These are phyloP conservation scores for Agaricus subrufescens DNA, from an alignment of 768 basidiomycete genomes.

Conservation along the genomic window DNA sequence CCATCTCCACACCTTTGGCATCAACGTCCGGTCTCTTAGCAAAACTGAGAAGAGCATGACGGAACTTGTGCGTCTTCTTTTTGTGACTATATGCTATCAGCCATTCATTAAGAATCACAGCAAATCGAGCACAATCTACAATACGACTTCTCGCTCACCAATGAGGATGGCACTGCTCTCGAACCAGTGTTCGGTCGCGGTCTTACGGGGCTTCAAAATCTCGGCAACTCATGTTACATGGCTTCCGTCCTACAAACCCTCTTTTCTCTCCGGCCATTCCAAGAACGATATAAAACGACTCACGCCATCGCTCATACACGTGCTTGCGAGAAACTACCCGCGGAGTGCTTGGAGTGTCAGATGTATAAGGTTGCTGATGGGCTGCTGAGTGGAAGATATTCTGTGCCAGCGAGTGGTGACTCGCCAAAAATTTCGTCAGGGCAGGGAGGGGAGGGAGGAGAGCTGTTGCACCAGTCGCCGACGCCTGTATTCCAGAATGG, in stretches of 20 bases:
- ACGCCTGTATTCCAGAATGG: constrained; percentile 78
- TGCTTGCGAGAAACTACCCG: constrained; percentile 45
- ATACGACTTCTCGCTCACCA: constrained; percentile 90
- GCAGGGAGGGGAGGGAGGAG: background rate
- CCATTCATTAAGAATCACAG: constrained; percentile 23
- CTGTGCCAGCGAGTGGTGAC: constrained; percentile 43
- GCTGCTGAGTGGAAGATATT: constrained; percentile 88
- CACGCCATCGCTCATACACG: constrained; percentile 38
- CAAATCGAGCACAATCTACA: constrained; percentile 96
- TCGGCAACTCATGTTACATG: constrained; percentile 99
- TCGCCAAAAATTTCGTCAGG: background rate
- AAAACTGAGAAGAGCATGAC: constrained; percentile 98
- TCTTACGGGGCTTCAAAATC: constrained; percentile 83
- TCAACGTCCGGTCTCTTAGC: constrained; percentile 72
- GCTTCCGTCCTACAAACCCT: constrained; percentile 86
- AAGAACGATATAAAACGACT: constrained; percentile 55
- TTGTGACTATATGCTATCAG: background rate
- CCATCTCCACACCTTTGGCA: constrained; percentile 82
- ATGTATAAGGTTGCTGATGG: constrained; percentile 92
- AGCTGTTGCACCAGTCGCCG: constrained; percentile 22
- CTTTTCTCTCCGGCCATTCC: constrained; percentile 78
- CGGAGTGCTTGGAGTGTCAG: constrained; percentile 91
- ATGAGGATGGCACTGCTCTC: constrained; percentile 81
- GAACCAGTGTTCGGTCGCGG: constrained; percentile 87
- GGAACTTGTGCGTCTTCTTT: constrained; percentile 60